Base-by-base conservation (phyloP, 83 land plant genomes). In the Thuja plicata region DNA sequence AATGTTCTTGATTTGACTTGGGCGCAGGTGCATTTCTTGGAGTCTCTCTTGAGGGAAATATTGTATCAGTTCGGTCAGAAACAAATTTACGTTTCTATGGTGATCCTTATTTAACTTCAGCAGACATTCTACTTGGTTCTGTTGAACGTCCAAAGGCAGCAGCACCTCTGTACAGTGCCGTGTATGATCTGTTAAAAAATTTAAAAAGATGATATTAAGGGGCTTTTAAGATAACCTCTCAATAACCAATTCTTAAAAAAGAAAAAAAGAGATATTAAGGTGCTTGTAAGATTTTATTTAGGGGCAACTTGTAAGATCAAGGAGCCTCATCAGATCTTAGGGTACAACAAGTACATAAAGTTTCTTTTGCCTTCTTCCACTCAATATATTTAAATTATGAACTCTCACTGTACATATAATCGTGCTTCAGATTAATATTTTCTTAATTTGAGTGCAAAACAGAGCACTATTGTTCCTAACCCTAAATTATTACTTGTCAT, bases 11-110 rank as follows among this genome's bases (percentile, higher is more conserved):
- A 21, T 80, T 43, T 13, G 38, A 48, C 45, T 80, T 43, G 84
- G 43, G 2, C 27, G 84, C 84, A 96, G 97, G 98, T 89, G 98
- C 98, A 27, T 96, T 96, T 94, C 91, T 95, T 5, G 98, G 98
- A 32, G 92, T 94, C 8, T 96, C 98, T 43, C 84, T 96, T 46
- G 98, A 96, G 91, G 95, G 97, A 24, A 95, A 94, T 88, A 54
- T 96, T 17, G 97, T 96, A 45, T 85, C 90, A 9, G 90, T 94
- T 50, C 89, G 98, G 48, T 89, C 88, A 87, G 94, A 94, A 30
- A 91, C 93, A 8, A 96, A 96, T 87, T 85, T 90, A 30, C 89
- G 91, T 76, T 96, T 96, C 88, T 96, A 96, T 89, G 98, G 96
- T 17, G 97, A 95, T 88, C 94, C 95, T 15, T 95, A 92, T 87